A percentile compares a stretch with the other conserved stretches of the same genome.
phyloP scores from a whole-genome alignment of 2,329 filamentous ascomycete genomes.

The Penicillium sp. region DNA sequence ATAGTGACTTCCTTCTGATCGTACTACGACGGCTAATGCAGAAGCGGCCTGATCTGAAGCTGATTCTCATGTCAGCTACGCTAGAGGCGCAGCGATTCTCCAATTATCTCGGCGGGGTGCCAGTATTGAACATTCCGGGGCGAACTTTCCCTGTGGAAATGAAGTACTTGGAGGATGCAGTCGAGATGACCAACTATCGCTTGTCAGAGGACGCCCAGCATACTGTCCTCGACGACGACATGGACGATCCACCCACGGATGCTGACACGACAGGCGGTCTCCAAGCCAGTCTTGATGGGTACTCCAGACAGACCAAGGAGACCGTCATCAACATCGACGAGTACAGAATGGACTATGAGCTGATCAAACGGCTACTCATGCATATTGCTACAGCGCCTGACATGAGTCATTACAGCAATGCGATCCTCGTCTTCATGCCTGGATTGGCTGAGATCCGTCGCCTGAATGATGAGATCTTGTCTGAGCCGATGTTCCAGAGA shows the following conservation, averaged over 20 bases:
- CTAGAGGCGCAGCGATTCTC: constrained; percentile 92
- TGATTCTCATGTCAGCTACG: constrained; percentile 95
- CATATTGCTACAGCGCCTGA: constrained; percentile 67
- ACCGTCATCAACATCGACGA: constrained; percentile 78
- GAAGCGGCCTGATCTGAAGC: constrained; percentile 76
- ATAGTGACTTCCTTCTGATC: constrained; percentile 93
- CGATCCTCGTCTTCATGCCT: constrained; percentile 89
- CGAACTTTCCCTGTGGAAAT: constrained; percentile 90
- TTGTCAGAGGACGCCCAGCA: constrained; percentile 57
- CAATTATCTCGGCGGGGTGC: constrained; percentile 77
- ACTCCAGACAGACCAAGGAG: constrained; percentile 71
- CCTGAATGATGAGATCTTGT: constrained; percentile 77
- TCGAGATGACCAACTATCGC: constrained; percentile 77
- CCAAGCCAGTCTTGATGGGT: constrained; percentile 63
- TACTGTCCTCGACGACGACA: constrained; percentile 44
- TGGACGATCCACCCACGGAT: constrained; percentile 44
- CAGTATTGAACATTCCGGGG: constrained; percentile 84
- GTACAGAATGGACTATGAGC: constrained; percentile 83
- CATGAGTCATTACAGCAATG: constrained; percentile 73
- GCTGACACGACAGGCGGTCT: constrained; percentile 54
- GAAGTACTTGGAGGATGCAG: constrained; percentile 84
- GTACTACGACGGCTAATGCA: constrained; percentile 79
- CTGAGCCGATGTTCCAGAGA: constrained; percentile 69
- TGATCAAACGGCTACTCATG: constrained; percentile 74
- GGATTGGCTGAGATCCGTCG: constrained; percentile 90